A percentile compares a stretch with the other conserved stretches of the same genome.
phyloP scores from a whole-genome alignment of 2,329 filamentous ascomycete species.

The Botrytis aclada region DNA sequence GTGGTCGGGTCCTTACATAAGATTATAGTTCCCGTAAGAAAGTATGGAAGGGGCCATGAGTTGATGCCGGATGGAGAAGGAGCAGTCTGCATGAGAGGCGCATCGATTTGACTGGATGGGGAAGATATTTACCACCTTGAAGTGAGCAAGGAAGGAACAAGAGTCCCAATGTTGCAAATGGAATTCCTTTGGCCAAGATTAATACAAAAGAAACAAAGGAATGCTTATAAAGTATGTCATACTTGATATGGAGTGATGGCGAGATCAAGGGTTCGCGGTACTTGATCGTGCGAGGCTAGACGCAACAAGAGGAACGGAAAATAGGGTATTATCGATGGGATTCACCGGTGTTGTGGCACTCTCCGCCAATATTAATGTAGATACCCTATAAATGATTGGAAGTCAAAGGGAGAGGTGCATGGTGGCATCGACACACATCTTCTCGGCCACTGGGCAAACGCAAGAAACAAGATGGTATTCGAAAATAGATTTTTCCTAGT shows the following conservation, averaged over 20 bases:
- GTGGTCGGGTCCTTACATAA: not conserved
- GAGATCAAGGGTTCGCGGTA: not conserved
- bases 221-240: not conserved
- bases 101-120: not conserved
- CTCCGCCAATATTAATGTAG: not conserved
- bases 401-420: not conserved
- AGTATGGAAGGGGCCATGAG: not conserved
- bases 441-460: too few species aligned
- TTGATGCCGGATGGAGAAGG: not conserved
- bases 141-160: not conserved
- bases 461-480: too few species aligned
- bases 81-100: not conserved
- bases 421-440: not conserved
- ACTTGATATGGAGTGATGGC: too few species aligned
- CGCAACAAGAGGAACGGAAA: too few species aligned
- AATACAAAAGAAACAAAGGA: not conserved
- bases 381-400: not conserved
- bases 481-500: not conserved
- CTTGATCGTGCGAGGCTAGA: not conserved
- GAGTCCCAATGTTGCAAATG: not conserved
- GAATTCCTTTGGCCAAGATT: not conserved
- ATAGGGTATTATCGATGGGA: not conserved
- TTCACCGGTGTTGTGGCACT: not conserved
- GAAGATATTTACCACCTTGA: not conserved
- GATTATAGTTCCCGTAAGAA: not conserved